phyloP scores from a whole-genome alignment of 2,329 filamentous ascomycete species.

The Cordyceps javanica region DNA sequence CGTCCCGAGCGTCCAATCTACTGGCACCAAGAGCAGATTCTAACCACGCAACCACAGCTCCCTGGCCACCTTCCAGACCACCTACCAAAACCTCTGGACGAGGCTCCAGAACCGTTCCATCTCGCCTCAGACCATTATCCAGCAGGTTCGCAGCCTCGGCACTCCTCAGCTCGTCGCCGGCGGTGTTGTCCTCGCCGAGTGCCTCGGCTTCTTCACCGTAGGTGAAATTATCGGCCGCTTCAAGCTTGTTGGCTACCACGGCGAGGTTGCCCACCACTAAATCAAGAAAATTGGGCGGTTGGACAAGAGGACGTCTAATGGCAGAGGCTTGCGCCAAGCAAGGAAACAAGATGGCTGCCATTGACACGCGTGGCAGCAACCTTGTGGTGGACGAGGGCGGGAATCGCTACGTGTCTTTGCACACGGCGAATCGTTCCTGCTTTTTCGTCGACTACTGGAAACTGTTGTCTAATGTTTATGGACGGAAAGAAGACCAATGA shows the following conservation, averaged over 20 bases:
- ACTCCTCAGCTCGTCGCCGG: conserved; percentile 63
- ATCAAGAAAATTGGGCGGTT: not conserved
- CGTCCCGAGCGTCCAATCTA: not conserved
- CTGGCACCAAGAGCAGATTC: not conserved
- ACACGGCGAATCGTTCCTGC: not conserved
- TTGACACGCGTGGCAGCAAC: not conserved
- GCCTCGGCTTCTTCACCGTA: conserved; percentile 94
- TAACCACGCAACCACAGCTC: conserved; percentile 45
- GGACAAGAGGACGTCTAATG: not conserved
- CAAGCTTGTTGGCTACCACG: conserved; percentile 91
- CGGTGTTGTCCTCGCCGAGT: conserved; percentile 77
- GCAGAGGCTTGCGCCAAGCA: not conserved
- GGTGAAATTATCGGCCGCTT: conserved; percentile 94
- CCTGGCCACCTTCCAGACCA: conserved; percentile 75
- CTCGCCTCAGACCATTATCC: conserved; percentile 50
- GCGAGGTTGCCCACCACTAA: conserved; percentile 57
- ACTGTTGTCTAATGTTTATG: conserved; percentile 15
- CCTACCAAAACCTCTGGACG: conserved; percentile 71
- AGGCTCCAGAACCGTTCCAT: conserved; percentile 59
- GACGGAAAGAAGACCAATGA: not conserved
- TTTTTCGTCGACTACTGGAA: not conserved
- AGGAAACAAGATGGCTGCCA: not conserved
- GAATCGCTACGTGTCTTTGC: too few species aligned
- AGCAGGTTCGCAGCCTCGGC: conserved; percentile 62
- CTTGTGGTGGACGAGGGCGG: not conserved